Evolutionary conservation across 2,329 filamentous ascomycete genomes (phyloP).

Genomic region (Ceratocystis harringtonii): DNA sequence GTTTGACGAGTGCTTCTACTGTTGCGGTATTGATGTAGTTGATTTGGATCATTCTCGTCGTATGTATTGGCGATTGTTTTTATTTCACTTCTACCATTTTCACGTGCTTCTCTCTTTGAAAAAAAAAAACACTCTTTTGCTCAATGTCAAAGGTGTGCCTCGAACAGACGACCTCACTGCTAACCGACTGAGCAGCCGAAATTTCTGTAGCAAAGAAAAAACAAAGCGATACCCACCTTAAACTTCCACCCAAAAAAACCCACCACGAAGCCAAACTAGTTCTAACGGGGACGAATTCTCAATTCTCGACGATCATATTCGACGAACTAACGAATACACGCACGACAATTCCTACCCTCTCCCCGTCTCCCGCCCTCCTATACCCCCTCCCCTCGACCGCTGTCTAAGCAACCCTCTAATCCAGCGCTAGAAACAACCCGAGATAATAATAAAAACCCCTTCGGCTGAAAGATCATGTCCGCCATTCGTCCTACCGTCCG

Average conservation of each 20-base stretch:
- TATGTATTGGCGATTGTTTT: not conserved
- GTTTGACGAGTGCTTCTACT: not conserved
- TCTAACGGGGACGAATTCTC: not conserved
- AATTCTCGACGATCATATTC: not conserved
- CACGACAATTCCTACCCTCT: not conserved
- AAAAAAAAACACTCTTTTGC: not conserved
- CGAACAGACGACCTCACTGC: not conserved
- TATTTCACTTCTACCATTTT: too few species aligned
- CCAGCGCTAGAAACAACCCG: not conserved
- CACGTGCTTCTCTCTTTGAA: not conserved
- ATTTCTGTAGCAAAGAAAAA: not conserved
- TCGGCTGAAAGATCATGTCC: slow-evolving; percentile 21
- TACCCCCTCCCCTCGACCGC: not conserved
- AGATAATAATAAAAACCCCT: slow-evolving; percentile 7
- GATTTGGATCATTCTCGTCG: too few species aligned
- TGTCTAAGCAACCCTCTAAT: not conserved
- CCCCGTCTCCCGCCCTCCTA: not conserved
- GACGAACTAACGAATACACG: not conserved
- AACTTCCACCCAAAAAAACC: slow-evolving; percentile 4
- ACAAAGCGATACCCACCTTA: not conserved
- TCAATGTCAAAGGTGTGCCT: not conserved
- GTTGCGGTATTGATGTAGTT: too few species aligned
- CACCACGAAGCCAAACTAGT: not conserved
- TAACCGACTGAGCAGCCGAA: not conserved
- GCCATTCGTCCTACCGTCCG: slow-evolving; percentile 26